These are phyloP conservation scores for Saccharomycopsis malanga DNA, from an alignment of 805 yeast genomes.

Conservation along the genomic window DNA sequence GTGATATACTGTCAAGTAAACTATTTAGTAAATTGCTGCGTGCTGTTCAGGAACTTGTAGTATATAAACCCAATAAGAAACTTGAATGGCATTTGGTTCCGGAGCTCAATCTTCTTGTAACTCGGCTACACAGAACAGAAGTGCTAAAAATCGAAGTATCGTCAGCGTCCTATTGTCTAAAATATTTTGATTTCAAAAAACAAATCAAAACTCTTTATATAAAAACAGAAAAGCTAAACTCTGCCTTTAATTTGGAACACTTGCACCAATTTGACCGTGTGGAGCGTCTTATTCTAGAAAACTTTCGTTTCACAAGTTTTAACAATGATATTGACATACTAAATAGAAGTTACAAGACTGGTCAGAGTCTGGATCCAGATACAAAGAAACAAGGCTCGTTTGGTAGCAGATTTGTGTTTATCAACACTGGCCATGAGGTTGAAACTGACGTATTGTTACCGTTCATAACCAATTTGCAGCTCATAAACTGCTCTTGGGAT, in stretches of 20 bases:
- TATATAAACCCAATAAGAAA: constrained; percentile 4
- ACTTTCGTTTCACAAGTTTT: constrained; percentile 8
- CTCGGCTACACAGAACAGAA: not conserved
- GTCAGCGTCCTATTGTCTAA: constrained; percentile 15
- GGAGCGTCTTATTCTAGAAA: constrained; percentile 7
- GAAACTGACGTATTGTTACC: not conserved
- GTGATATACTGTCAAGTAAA: too few relatives aligned
- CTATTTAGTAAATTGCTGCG: not conserved
- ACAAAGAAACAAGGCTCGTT: too few relatives aligned
- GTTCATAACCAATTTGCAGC: constrained; percentile 1
- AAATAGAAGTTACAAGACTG: not conserved
- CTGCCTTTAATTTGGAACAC: constrained; percentile 17
- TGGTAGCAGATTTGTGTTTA: not conserved
- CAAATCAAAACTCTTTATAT: constrained; percentile 4
- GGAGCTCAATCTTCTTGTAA: constrained; percentile 4
- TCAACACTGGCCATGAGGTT: constrained; percentile 1
- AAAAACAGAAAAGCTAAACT: constrained; percentile 1
- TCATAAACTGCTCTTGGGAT: constrained; percentile 20
- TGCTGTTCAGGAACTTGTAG: not conserved
- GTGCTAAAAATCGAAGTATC: constrained; percentile 6
- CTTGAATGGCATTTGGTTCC: constrained; percentile 14
- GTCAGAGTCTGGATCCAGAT: too few relatives aligned
- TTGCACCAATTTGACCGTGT: constrained; percentile 6
- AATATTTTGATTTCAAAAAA: constrained; percentile 7
- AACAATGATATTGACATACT: too few relatives aligned